A percentile compares a stretch with the other conserved stretches of the same genome.
phyloP scores from a whole-genome alignment of 768 basidiomycete species.

The Chiua virens region DNA sequence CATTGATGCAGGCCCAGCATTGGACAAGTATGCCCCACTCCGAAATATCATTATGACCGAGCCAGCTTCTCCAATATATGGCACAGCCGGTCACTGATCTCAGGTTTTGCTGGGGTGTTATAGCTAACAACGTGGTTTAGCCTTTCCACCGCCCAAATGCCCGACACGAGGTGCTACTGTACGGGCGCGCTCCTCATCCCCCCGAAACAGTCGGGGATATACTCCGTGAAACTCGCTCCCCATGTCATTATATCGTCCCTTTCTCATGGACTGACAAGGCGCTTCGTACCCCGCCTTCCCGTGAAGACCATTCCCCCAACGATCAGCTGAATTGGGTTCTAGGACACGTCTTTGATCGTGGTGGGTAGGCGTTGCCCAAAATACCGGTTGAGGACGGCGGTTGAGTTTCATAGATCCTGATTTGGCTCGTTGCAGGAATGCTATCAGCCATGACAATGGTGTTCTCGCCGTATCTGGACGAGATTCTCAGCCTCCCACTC shows the following conservation, averaged over 20 bases:
- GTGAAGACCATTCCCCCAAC: no score
- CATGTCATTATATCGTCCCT: no score
- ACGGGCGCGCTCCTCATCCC: not conserved
- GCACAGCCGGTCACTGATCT: no score
- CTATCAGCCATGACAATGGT: no score
- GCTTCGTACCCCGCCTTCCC: no score
- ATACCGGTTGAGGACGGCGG: not conserved
- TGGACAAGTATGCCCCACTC: no score
- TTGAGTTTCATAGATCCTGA: no score
- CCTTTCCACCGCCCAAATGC: slow-evolving; percentile 9
- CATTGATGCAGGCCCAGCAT: no score
- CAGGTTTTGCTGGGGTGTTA: not conserved
- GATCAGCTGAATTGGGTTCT: no score
- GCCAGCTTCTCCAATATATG: not conserved
- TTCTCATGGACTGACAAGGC: no score
- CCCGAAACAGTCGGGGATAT: not conserved
- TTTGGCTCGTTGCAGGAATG: no score
- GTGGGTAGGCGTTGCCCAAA: not conserved
- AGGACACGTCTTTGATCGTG: not conserved
- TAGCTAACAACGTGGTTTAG: slow-evolving; percentile 24
- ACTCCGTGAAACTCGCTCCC: not conserved
- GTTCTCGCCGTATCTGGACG: no score
- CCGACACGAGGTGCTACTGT: not conserved
- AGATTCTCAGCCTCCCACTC: not conserved
- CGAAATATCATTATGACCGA: not conserved